These are phyloP conservation scores for Ammopiptanthus mongolicus DNA, from an alignment of 306 rosid species.

Conservation along the genomic window DNA sequence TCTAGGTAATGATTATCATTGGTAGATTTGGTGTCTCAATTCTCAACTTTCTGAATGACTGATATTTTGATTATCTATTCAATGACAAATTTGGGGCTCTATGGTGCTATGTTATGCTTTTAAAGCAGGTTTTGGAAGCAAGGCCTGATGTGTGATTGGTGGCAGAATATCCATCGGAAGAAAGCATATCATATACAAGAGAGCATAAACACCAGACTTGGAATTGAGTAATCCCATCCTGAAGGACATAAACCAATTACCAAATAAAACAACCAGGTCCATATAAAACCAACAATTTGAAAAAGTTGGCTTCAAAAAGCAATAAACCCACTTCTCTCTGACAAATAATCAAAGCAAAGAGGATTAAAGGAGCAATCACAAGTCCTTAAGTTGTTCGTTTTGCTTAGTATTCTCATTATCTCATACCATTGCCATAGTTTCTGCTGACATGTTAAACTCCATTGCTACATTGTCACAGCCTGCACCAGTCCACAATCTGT, in stretches of 20 bases:
- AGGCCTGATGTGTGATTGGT: too few relatives aligned
- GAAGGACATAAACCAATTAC: not conserved
- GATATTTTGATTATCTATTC: not conserved
- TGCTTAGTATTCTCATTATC: too few relatives aligned
- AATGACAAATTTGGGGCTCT: not conserved
- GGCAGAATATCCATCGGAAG: too few relatives aligned
- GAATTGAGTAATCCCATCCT: not conserved
- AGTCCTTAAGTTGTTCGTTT: too few relatives aligned
- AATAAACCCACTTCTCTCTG: not conserved
- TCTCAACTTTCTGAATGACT: not conserved
- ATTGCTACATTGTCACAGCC: too few relatives aligned
- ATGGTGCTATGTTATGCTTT: too few relatives aligned
- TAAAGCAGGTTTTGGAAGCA: too few relatives aligned
- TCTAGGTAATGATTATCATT: slow-evolving; percentile 40
- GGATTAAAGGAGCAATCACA: not conserved
- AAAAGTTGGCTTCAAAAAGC: not conserved
- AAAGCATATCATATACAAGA: too few relatives aligned
- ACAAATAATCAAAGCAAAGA: not conserved
- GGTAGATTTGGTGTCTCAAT: not conserved
- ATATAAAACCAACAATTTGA: not conserved
- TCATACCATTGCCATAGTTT: too few relatives aligned
- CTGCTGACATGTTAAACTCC: too few relatives aligned
- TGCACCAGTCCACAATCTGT: not conserved
- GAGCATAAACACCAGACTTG: too few relatives aligned
- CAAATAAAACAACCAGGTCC: not conserved